These are phyloP conservation scores for Arthrinium puccinioides DNA, from an alignment of 2,329 filamentous ascomycete species.

Conservation along the genomic window DNA sequence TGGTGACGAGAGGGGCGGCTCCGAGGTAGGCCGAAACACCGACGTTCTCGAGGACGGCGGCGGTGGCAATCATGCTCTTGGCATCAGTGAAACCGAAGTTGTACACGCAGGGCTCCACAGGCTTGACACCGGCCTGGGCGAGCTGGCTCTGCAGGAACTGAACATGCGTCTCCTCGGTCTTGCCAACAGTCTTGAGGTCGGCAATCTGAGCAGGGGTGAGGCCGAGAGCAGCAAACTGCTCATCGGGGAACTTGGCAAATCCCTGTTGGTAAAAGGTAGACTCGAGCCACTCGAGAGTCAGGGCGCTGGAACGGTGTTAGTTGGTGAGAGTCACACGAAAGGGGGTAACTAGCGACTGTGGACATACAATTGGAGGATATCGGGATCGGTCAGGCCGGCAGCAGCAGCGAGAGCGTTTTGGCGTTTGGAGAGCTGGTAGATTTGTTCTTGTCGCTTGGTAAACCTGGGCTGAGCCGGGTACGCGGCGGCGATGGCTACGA, in stretches of 20 bases:
- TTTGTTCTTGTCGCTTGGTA: constrained; percentile 33
- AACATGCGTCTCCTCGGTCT: constrained; percentile 58
- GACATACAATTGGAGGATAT: constrained; percentile 53
- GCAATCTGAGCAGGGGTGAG: constrained; percentile 45
- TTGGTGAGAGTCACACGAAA: background rate
- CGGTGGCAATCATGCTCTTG: constrained; percentile 60
- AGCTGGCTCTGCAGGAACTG: constrained; percentile 52
- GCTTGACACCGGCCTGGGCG: constrained; percentile 53
- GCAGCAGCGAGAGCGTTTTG: constrained; percentile 41
- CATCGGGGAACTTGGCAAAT: constrained; percentile 57
- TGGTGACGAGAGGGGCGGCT: constrained; percentile 57
- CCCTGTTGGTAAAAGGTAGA: constrained; percentile 65
- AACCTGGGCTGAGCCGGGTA: constrained; percentile 38
- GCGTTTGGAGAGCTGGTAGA: constrained; percentile 40
- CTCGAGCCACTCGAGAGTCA: constrained; percentile 71
- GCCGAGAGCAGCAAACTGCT: constrained; percentile 58
- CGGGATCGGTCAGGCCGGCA: constrained; percentile 41
- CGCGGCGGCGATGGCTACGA: constrained; percentile 39
- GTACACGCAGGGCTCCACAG: constrained; percentile 64
- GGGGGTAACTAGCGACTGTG: background rate
- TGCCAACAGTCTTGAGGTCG: constrained; percentile 54
- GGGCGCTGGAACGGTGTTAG: constrained; percentile 39
- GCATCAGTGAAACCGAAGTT: constrained; percentile 64
- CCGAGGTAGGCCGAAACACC: constrained; percentile 70
- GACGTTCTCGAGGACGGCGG: constrained; percentile 63